Evolutionary conservation across 2,329 filamentous ascomycete species (phyloP), one percentile per base, ranked within the genome.

Genomic region (Diaporthe velutina): DNA sequence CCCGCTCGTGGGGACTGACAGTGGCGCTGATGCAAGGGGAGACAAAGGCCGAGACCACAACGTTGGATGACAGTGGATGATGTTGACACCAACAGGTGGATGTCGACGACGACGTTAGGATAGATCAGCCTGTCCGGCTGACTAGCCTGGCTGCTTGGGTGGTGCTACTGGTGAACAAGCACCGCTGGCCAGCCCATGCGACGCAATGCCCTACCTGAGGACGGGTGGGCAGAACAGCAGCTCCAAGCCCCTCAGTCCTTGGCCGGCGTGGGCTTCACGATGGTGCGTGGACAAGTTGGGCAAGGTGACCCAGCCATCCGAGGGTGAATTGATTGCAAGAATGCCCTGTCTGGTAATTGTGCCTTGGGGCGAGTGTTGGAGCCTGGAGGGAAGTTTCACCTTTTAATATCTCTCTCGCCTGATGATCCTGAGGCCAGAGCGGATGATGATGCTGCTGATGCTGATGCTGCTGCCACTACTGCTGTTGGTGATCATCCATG

Each of bases 331-430:
- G 30, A 28, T 40, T 54, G n/a, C 33, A 38, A 45, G 45, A 54
- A 64, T 42, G 57, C 58, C 42, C 57, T 38, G 19, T 48, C 38
- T 17, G 30, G 38, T 35, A 45, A 67, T 52, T 67, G 38, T 67
- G 25, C 50, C 60, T 54, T 64, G 70, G 19, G 57, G 50, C 28
- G 45, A 52, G 35, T 19, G 45, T 61, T 64, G 57, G 22, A 30
- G 35, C 64, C 64, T 54, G 33, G 42, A 38, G 70, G 70, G 58
- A 12, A 52, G 70, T 72, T 72, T 72, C 70, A 72, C 57, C 57
- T 61, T 72, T 72, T 64, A 64, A 54, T 50, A 54, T 55, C n/a
- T 52, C 33, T 61, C 17, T 55, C 9, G 45, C 33, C 10, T 45
- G 45, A 25, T 54, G 70, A 72, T 72, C 57, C 57, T 55, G 7